Conservation (phyloP, 495 filamentous ascomycete species). For the Sordaria brevicollis region DNA sequence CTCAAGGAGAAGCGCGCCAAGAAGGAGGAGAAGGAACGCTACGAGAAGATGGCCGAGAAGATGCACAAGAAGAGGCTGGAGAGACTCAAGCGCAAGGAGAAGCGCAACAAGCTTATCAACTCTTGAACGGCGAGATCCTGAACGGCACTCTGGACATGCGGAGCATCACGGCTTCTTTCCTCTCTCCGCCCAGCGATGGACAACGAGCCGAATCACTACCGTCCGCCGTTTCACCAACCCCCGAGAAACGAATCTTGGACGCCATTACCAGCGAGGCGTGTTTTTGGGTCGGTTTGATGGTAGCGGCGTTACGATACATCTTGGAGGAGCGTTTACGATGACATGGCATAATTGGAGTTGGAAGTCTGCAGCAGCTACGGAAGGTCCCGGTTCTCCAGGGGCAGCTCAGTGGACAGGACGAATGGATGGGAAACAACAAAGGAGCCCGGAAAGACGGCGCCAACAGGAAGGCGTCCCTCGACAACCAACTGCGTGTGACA, state of each 20-base stretch:
- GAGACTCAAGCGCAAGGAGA: slow-evolving; percentile 85
- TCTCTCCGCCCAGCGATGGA: background rate
- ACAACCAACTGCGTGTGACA: background rate
- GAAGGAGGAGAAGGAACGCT: slow-evolving; percentile 89
- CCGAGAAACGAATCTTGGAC: background rate
- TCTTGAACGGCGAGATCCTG: slow-evolving; percentile 45
- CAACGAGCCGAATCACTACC: background rate
- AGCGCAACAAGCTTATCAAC: slow-evolving; percentile 92
- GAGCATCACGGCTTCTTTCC: background rate
- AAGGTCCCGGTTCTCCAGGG: background rate
- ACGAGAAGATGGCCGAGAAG: slow-evolving; percentile 90
- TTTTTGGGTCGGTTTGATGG: background rate
- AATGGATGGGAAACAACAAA: background rate
- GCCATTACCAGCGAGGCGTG: background rate
- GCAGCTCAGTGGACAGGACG: background rate
- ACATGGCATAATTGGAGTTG: background rate
- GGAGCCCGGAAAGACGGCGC: background rate
- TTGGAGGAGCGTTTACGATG: background rate
- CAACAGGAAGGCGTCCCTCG: background rate
- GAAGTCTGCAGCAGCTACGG: background rate
- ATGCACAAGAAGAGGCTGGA: slow-evolving; percentile 96
- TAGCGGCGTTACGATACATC: background rate
- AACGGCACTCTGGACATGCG: background rate
- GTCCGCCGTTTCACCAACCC: background rate
- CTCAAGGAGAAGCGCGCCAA: slow-evolving; percentile 74